A percentile compares a stretch with the other conserved stretches of the same genome.
Conservation (phyloP, 139 green algal species). For the Penium margaritaceum region DNA sequence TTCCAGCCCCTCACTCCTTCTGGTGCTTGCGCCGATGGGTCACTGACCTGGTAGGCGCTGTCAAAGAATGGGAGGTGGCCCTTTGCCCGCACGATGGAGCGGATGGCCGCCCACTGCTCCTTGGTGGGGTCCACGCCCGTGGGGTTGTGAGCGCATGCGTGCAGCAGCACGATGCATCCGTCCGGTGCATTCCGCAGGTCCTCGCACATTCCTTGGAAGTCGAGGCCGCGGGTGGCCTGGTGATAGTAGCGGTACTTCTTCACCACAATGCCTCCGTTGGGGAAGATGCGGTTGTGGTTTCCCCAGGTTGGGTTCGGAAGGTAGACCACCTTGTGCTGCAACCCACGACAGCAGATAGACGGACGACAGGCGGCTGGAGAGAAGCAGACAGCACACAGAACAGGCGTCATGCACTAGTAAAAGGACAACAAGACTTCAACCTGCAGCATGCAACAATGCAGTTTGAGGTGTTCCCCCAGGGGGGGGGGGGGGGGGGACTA, state of each 20-base stretch:
- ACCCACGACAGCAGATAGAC: not conserved
- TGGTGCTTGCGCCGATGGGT: too few relatives aligned
- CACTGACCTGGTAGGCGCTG: constrained; percentile 78
- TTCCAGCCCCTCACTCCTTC: too few relatives aligned
- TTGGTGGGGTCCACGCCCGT: constrained; percentile 81
- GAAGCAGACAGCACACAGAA: too few relatives aligned
- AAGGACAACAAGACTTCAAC: too few relatives aligned
- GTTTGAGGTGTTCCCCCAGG: too few relatives aligned
- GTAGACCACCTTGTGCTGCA: constrained; percentile 16
- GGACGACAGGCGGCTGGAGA: too few relatives aligned
- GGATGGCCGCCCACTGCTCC: constrained; percentile 72
- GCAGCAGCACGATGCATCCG: constrained; percentile 75
- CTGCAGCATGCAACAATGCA: too few relatives aligned
- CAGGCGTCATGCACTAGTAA: too few relatives aligned
- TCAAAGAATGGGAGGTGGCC: constrained; percentile 82
- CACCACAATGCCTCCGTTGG: constrained; percentile 46
- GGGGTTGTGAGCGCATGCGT: constrained; percentile 88
- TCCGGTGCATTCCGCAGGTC: constrained; percentile 53
- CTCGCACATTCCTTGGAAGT: constrained; percentile 54
- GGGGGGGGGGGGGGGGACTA: too few relatives aligned
- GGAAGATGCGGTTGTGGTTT: constrained; percentile 78
- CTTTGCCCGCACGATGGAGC: constrained; percentile 61
- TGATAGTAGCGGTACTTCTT: constrained; percentile 75
- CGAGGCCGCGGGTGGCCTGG: constrained; percentile 68
- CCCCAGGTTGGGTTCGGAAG: constrained; percentile 36